Base-by-base conservation (phyloP, 192 early-diverging fungal genomes). In the Umbelopsis sp. region DNA sequence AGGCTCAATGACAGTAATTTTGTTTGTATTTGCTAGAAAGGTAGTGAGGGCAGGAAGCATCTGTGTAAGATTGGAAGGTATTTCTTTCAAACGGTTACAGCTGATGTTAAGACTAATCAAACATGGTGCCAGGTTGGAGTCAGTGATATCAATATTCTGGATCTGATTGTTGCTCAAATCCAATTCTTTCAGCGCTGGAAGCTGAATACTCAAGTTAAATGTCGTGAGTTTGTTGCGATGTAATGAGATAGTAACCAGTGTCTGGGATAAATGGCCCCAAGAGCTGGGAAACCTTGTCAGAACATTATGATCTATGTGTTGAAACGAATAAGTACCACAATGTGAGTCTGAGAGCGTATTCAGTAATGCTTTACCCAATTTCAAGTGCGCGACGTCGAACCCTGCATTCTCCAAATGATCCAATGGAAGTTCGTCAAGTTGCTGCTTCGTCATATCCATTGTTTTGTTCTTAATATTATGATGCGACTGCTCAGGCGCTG, bases 181-280 rank as follows among this genome's bases (percentile, higher is more conserved):
- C 20, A 80, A 33, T 58, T 77, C 77, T 22, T 78, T 76, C 30
- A 89, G 45, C n/a, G 55, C 69, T 11, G 87, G 85, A 67, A 84
- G 87, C 2, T 72, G 67, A 1, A 83, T 50, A 10, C 66, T 70
- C 22, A 81, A 68, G 1, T 81, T 75, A 55, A 89, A 84, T 6
- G 68, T 67, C 6, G 71, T 53, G 21, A 89, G 69, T 44, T 81
- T 82, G 68, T 89, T 89, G 49, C 80, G 78, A 41, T 85, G 75
- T 21, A 89, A 72, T 20, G 68, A 76, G n/a, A 87, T 65, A 22
- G 82, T 75, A 15, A 78, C 80, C 15, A 84, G 58, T n/a, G 80
- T 84, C 37, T 55, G 53, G 4, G 64, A 64, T 21, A 84, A 73
- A 5, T 64, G 20, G 4, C 35, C 2, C 4, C 77, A 74, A 67